These are phyloP conservation scores for Metschnikowia borealis DNA, from an alignment of 805 yeast species.

Conservation along the genomic window DNA sequence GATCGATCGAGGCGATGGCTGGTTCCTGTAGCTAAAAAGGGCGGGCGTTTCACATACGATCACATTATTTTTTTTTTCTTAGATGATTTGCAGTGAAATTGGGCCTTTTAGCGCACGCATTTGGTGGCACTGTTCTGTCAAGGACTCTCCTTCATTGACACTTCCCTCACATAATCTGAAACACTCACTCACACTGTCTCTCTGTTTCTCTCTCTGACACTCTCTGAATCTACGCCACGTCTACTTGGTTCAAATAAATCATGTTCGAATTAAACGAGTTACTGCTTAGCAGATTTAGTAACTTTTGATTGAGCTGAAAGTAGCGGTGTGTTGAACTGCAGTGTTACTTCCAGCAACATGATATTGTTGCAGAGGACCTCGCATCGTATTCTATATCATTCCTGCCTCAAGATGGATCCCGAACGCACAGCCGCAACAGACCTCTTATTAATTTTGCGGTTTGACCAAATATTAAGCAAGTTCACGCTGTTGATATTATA, in stretches of 20 bases:
- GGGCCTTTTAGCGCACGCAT: background rate
- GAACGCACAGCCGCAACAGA: background rate
- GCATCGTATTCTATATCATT: constrained; percentile 5
- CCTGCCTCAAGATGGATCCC: constrained; percentile 4
- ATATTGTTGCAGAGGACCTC: constrained; percentile 1
- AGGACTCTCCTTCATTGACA: too few species aligned
- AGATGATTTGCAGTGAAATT: background rate
- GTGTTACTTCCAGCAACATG: background rate
- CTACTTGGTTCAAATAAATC: too few species aligned
- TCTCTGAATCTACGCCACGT: too few species aligned
- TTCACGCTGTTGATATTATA: constrained; percentile 2
- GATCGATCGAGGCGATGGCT: background rate
- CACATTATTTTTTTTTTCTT: background rate
- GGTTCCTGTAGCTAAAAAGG: background rate
- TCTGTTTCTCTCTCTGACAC: too few species aligned
- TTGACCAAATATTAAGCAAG: background rate
- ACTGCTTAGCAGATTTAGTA: background rate
- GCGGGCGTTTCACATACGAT: background rate
- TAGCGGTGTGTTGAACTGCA: background rate
- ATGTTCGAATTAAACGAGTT: background rate
- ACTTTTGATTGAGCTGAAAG: background rate
- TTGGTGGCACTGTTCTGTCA: too few species aligned
- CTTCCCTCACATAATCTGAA: too few species aligned
- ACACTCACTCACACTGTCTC: too few species aligned
- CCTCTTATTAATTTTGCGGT: background rate